Percentiles rank a stretch among this genome's conserved stretches.
Evolutionary conservation across 225 moss, liverwort and hornwort species (phyloP).

Genomic region (Neckera pumila): DNA sequence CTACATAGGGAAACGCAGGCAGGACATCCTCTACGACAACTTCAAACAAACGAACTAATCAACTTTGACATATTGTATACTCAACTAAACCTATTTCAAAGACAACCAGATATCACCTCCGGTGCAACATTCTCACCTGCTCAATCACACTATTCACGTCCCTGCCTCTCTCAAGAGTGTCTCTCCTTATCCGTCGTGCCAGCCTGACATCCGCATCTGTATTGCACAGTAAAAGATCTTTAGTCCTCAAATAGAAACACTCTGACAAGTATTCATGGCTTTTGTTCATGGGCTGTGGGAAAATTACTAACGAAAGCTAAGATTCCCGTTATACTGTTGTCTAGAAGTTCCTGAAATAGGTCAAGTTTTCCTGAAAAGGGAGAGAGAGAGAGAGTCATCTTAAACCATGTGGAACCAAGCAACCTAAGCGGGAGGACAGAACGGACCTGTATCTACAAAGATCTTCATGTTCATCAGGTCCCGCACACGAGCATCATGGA

Average conservation of each 20-base stretch:
- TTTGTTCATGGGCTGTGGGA: background rate
- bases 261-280: background rate
- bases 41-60: background rate
- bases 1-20: background rate
- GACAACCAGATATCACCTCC: background rate
- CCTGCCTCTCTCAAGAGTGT: constrained; percentile 83
- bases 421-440: background rate
- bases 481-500: constrained; percentile 81
- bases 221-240: background rate
- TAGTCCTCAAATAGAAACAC: background rate
- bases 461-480: constrained; percentile 97
- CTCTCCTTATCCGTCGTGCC: constrained; percentile 89
- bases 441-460: constrained; percentile 79
- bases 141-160: constrained; percentile 90
- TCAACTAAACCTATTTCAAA: background rate
- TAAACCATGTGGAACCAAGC: background rate
- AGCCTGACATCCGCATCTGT: constrained; percentile 91
- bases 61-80: background rate
- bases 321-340: background rate
- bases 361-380: background rate
- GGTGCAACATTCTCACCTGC: constrained; percentile 18
- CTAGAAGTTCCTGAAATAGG: background rate
- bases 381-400: background rate
- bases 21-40: background rate
- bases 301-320: background rate